Percentiles rank a stretch among this genome's conserved stretches.
These are phyloP conservation scores for Bisporella sp. DNA, from an alignment of 2,329 filamentous ascomycete genomes.

Conservation along the genomic window DNA sequence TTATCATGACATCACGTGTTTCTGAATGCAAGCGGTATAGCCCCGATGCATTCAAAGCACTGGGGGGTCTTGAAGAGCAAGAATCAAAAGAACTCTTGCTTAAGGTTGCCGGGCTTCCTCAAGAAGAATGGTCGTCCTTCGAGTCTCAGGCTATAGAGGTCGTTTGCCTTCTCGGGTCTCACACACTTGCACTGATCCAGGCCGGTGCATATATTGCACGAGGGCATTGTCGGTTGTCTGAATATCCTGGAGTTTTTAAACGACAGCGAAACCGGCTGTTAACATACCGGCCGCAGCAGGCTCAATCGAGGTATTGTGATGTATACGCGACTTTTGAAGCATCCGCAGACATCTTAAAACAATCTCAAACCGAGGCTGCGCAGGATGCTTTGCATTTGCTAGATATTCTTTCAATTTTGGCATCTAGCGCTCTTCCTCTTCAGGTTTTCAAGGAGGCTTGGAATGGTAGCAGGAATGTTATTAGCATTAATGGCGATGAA, in stretches of 20 bases:
- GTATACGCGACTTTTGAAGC: conserved; percentile 32
- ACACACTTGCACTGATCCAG: conserved; percentile 26
- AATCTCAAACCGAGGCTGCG: conserved; percentile 10
- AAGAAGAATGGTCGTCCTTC: background rate
- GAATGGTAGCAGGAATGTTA: conserved; percentile 10
- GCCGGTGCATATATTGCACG: conserved; percentile 19
- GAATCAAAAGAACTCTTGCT: conserved; percentile 26
- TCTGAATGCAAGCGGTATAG: conserved; percentile 24
- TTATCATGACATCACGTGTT: conserved; percentile 34
- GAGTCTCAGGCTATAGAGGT: conserved; percentile 12
- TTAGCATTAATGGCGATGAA: background rate
- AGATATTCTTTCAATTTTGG: conserved; percentile 23
- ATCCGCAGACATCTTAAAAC: conserved; percentile 22
- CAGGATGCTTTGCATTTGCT: conserved; percentile 25
- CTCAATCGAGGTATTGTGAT: conserved; percentile 26
- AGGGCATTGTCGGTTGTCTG: conserved; percentile 7
- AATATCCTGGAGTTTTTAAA: conserved; percentile 10
- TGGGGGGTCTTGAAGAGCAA: conserved; percentile 19
- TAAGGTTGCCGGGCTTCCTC: conserved; percentile 8
- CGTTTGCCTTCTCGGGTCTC: conserved; percentile 20
- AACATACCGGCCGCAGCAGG: conserved; percentile 4
- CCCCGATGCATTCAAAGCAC: conserved; percentile 21
- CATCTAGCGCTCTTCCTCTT: conserved; percentile 21
- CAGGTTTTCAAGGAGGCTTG: conserved; percentile 26
- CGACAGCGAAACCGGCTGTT: conserved; percentile 4